Conservation (phyloP, 2,329 filamentous ascomycete species). For the Colletotrichum sp. region DNA sequence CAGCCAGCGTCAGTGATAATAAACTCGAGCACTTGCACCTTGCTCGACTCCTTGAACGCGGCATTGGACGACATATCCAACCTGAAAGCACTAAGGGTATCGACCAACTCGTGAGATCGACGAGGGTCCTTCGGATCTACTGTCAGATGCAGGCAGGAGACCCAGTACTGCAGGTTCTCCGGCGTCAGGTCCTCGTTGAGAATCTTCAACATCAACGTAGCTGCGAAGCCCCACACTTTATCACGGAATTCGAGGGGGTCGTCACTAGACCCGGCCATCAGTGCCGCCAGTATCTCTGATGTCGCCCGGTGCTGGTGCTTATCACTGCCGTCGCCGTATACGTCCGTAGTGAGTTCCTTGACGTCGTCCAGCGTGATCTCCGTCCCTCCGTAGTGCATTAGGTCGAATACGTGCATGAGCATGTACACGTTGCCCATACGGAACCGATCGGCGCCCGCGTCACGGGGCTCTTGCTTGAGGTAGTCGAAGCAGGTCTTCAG, state of each 20-base stretch:
- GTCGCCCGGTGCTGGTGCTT: constrained; percentile 98
- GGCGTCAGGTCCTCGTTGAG: constrained; percentile 93
- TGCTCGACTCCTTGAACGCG: constrained; percentile 98
- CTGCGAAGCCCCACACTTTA: constrained; percentile 85
- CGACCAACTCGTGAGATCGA: constrained; percentile 83
- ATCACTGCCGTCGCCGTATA: constrained; percentile 92
- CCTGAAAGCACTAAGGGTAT: constrained; percentile 82
- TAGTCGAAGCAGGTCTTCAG: constrained; percentile 88
- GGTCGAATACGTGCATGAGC: constrained; percentile 86
- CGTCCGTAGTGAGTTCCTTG: constrained; percentile 75
- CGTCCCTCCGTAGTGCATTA: constrained; percentile 83
- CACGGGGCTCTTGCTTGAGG: constrained; percentile 94
- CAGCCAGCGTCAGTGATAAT: constrained; percentile 88
- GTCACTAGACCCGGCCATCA: constrained; percentile 83
- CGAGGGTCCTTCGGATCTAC: constrained; percentile 90
- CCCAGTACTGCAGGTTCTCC: constrained; percentile 95
- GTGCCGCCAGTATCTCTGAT: constrained; percentile 86
- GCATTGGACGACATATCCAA: constrained; percentile 95
- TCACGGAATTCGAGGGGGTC: constrained; percentile 75
- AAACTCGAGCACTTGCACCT: constrained; percentile 90
- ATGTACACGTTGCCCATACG: constrained; percentile 87
- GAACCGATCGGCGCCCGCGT: constrained; percentile 82
- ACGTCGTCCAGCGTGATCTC: constrained; percentile 85
- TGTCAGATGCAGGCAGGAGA: constrained; percentile 88
- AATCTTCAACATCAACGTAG: constrained; percentile 84